Evolutionary conservation across 495 filamentous ascomycete genomes (phyloP), one percentile per base, ranked within the genome.

Genomic region (Xylaria castorea): DNA sequence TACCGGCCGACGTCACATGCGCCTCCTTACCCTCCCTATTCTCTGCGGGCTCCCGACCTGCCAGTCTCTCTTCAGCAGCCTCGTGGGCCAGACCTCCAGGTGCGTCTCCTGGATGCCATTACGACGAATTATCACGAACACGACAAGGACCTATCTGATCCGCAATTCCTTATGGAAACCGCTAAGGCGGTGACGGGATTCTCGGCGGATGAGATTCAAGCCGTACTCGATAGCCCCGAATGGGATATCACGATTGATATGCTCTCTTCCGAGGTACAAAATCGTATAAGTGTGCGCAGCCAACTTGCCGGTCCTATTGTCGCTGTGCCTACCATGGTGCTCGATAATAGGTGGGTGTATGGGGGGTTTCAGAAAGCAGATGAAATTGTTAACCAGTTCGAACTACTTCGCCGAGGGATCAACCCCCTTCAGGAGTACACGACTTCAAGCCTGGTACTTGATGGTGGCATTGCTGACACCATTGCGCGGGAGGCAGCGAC

Each of bases 301-400:
- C 75, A 76, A 66, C 81, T 86, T 44, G 83, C 85, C 51, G 88
- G 97, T 46, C 85, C 80, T 36, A 73, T 73, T 53, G 66, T 69
- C 58, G 94, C 92, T 0, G 93, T 97, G 75, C 94, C 94, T 18
- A 91, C 92, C 75, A 93, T 92, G 74, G 88, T 89, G 20, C 81
- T 95, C 25, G 90, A 94, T 75, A 89, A 85, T 0, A 85, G 85
- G 76, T 93, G 89, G 80, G 85, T 87, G 58, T 84, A 94, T 67
- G 89, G 91, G 34, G 92, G 93, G 5, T 91, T 89, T 55, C 90
- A 94, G 83, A 87, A 89, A 76, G 67, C 73, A 36, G 78, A 69
- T 12, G 81, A 84, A 0, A 83, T 84, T 66, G 58, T 83, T 55
- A 73, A 74, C 3, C 66, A 86, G 65, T 86, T 88, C 75, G 85